Base-by-base conservation (phyloP, 495 filamentous ascomycete species). In the Podospora anserina region DNA sequence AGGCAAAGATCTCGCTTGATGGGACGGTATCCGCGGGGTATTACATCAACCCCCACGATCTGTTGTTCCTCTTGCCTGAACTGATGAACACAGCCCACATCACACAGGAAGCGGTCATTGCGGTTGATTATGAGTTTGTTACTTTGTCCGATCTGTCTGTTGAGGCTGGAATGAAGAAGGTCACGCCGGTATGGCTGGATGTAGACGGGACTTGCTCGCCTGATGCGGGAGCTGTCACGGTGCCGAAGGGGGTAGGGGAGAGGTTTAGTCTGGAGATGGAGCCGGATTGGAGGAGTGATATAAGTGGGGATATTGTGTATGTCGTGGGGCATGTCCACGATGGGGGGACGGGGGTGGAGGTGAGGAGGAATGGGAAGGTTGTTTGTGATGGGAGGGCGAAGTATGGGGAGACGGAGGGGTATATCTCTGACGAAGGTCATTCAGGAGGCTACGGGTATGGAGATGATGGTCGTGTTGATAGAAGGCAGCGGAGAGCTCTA, bases 51-150 rank as follows among this genome's bases (percentile, higher is more conserved):
- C 18, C 61, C 4, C 49, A 54, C 23, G 71, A 71, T 44, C 23
- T 13, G 4, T 60, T 75, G n/a, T 16, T 5, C 23, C 18, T 75
- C 54, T 18, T 64, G 9, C 59, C 65, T n/a, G 75, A 77, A 54
- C 66, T 79, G 53, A 74, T 79, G 69, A 79, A 78, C 69, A 68
- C 70, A 2, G 34, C 58, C 4, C 55, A 28, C 7, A 28, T 63
- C 3, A 49, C 67, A 3, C 69, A 70, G 15, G 71, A 73, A 4
- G 74, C 64, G 5, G 20, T 76, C 26, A 27, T 77, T 6, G 71
- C 66, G 1, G 64, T 78, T 18, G 76, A 76, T 32, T 79, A 70
- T 66, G 75, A 77, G 28, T 78, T 65, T 49, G 63, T 78, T 53
- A 68, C 68, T 0, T 64, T 65, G 0, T 19, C 59, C 16, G 39